A percentile compares a stretch with the other conserved stretches of the same genome.
phyloP scores from a whole-genome alignment of 495 filamentous ascomycete genomes.

The Neohortaea acidophila region DNA sequence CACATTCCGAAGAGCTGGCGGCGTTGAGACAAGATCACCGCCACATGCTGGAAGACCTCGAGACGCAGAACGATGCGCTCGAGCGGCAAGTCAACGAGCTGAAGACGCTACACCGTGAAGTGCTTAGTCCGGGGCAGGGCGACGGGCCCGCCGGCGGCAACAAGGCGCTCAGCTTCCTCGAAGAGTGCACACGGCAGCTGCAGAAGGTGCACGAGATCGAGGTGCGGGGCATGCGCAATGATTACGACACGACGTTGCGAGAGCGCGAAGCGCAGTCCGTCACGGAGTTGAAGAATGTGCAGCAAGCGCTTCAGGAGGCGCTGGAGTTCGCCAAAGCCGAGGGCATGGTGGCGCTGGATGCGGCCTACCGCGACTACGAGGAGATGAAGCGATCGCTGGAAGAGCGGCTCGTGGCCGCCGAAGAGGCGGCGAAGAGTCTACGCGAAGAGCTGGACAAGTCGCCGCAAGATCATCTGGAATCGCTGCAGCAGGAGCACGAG shows the following conservation, averaged over 20 bases:
- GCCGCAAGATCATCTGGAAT: not conserved
- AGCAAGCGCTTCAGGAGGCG: not conserved
- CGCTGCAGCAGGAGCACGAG: conserved; percentile 3
- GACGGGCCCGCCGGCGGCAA: not conserved
- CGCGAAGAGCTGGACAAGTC: too few species aligned
- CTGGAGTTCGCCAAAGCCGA: not conserved
- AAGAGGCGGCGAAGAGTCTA: not conserved
- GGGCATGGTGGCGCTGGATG: not conserved
- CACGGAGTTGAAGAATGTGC: not conserved
- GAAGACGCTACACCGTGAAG: conserved; percentile 1
- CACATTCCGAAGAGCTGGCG: too few species aligned
- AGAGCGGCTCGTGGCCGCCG: conserved; percentile 1
- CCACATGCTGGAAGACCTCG: not conserved
- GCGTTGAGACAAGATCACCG: too few species aligned
- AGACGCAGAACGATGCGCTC: not conserved
- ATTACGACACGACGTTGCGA: not conserved
- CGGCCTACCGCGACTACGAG: conserved; percentile 1
- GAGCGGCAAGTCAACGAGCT: not conserved
- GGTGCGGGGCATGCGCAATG: not conserved
- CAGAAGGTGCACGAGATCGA: not conserved
- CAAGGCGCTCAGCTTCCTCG: not conserved
- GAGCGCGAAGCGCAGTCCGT: not conserved
- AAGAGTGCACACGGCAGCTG: not conserved
- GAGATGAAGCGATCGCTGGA: conserved; percentile 2
- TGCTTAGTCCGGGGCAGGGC: too few species aligned